Evolutionary conservation across 768 basidiomycete genomes (phyloP), one percentile per base, ranked within the genome.

Genomic region (Terana coerulea): DNA sequence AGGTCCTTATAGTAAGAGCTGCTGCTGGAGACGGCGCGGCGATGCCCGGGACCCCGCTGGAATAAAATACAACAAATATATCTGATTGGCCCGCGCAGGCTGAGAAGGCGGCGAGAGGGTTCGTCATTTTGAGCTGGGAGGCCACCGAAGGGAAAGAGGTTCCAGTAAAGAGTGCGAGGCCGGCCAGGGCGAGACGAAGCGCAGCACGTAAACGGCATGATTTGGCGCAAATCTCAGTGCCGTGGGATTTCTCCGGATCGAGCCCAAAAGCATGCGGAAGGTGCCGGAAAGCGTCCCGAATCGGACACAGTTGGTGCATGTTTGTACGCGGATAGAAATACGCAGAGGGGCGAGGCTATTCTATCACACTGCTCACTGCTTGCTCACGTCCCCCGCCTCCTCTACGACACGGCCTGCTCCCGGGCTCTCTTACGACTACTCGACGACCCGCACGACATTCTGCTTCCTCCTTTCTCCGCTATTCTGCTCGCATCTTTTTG

Each of bases 391-490:
- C 52, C 51, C 48, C 12, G 41, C 46, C 48, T 41, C 31, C 39
- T 49, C 43, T 33, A 51, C 34, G 45, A 45, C 36, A 10, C 24
- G 35, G 49, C 50, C 29, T 19, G 52, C 51, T 51, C 52, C 41
- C 21, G 41, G 34, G 24, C 49, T 33, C 37, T 37, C 46, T 28
- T 62, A 69, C 66, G 67, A 69, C 67, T 61, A n/a, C 55, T 60
- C 65, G 72, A 82, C 81, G 81, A 83, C 72, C 72, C 75, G 74
- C 73, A 85, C 84, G 84, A 85, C 84, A 67, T 72, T 59, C 63
- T 47, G 53, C 53, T 55, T 53, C 59, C 73, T 47, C 69, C 65
- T 70, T 67, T 69, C 70, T 30, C 62, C 66, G 69, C 68, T 74
- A 69, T 70, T 69, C 70, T 54, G 47, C 41, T 49, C 24, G 39